A percentile compares a stretch with the other conserved stretches of the same genome.
Conservation (phyloP, 768 basidiomycete species). For the Gelatoporia subvermispora region DNA sequence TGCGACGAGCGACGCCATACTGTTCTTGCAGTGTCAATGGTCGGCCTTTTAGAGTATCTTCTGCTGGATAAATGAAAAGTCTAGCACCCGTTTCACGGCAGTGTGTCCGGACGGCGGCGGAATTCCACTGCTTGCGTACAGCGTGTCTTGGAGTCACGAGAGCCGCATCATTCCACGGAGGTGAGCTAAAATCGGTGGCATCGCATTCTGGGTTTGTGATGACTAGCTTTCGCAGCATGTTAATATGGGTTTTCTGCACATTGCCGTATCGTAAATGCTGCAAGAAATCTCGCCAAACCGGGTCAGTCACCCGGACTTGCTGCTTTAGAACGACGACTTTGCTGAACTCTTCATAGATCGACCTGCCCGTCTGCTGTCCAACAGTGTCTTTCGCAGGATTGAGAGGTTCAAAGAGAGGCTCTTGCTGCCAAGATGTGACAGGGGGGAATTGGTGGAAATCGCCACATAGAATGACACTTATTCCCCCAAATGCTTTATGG, state of each 20-base stretch:
- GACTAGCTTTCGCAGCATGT: slow-evolving; percentile 21
- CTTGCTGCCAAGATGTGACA: slow-evolving; percentile 19
- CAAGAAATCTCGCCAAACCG: slow-evolving; percentile 28
- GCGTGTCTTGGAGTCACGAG: slow-evolving; percentile 35
- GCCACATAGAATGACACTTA: slow-evolving; percentile 36
- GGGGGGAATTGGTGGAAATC: slow-evolving; percentile 46
- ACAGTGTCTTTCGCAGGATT: neutral
- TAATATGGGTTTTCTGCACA: slow-evolving; percentile 21
- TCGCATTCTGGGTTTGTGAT: slow-evolving; percentile 15
- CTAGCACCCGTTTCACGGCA: slow-evolving; percentile 9
- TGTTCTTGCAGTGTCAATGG: slow-evolving; percentile 9
- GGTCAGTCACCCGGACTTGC: slow-evolving; percentile 31
- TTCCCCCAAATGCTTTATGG: slow-evolving; percentile 28
- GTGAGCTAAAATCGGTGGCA: slow-evolving; percentile 18
- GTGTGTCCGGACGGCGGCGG: slow-evolving; percentile 18
- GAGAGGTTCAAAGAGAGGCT: slow-evolving; percentile 19
- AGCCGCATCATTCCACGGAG: slow-evolving; percentile 29
- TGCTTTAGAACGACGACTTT: slow-evolving; percentile 33
- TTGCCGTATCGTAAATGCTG: slow-evolving; percentile 20
- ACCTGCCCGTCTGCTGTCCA: neutral
- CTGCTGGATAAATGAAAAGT: slow-evolving; percentile 26
- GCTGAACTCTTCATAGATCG: slow-evolving; percentile 11
- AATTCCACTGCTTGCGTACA: slow-evolving; percentile 34
- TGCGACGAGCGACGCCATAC: slow-evolving; percentile 3
- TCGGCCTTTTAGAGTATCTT: slow-evolving; percentile 21